Base-by-base conservation (phyloP, 164 flowering plant genomes). In the Stephania yunnanensis region DNA sequence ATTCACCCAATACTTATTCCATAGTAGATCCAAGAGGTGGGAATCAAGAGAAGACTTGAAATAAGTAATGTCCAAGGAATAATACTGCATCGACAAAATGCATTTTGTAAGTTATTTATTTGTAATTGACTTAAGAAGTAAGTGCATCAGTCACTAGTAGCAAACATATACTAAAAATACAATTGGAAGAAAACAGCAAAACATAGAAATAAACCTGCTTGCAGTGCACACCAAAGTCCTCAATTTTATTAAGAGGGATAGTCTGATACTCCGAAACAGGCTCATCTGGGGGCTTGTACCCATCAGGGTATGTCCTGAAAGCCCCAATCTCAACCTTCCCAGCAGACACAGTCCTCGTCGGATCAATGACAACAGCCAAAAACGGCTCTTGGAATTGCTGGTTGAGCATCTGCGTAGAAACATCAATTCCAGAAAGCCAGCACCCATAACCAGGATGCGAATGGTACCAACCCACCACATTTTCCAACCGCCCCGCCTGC, bases 361-460 rank as follows among this genome's bases (percentile, higher is more conserved):
- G 98, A 80, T 96, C 99, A 74, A 94, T 90, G 46, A 96, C 98
- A 84, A 96, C 97, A 0, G 99, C 99, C 79, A 96, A 77, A 78
- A 96, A 96, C 4, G 97, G 99, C 81, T 96, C 99, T 82, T 96
- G 99, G 81, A 44, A 96, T 71, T 89, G 92, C 85, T 94, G 99
- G 77, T 96, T 94, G 9, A 91, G 89, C 98, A 96, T 91, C 77
- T 96, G 99, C 1, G 98, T 94, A 0, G 97, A 88, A 71, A 91
- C 97, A 88, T 96, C 99, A 77, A 96, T 92, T 31, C 98, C 97
- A 2, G 98, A 94, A 42, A 96, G 91, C 98, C 98, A 94, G 81
- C 99, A 96, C 61, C 99, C 99, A 76, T 96, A 96, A 50, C 99
- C 99, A 73, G 99, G 98, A 84, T 96, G 99, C 19, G 99, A 96